Percentiles rank a stretch among this genome's conserved stretches.
These are phyloP conservation scores for Nakazawaea holstii DNA, from an alignment of 805 yeast species.

Conservation along the genomic window DNA sequence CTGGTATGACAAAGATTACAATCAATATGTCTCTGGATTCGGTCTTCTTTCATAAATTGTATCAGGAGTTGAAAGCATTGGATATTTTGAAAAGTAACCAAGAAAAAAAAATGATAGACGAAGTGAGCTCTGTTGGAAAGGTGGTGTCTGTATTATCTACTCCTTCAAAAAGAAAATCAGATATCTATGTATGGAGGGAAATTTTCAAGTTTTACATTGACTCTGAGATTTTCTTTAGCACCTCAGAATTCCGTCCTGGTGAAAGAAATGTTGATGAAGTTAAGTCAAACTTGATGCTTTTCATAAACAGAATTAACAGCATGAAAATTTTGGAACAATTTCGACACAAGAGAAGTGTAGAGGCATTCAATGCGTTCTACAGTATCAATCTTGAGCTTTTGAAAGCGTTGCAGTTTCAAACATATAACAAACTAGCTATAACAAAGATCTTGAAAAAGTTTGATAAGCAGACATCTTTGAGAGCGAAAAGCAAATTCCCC, in stretches of 20 bases:
- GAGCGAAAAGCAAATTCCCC: conserved; percentile 42
- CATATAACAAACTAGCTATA: conserved; percentile 58
- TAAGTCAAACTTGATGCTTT: conserved; percentile 35
- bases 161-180: conserved; percentile 40
- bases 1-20: conserved; percentile 12
- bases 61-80: conserved; percentile 46
- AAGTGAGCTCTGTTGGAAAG: conserved; percentile 37
- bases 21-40: conserved; percentile 49
- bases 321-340: conserved; percentile 34
- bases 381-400: conserved; percentile 49
- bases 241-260: conserved; percentile 40
- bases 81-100: conserved; percentile 37
- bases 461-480: conserved; percentile 63
- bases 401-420: conserved; percentile 53
- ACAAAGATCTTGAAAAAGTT: conserved; percentile 69
- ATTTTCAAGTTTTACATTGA: conserved; percentile 62
- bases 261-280: conserved; percentile 42
- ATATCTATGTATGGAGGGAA: conserved; percentile 66
- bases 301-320: conserved; percentile 33
- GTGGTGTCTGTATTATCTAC: conserved; percentile 32
- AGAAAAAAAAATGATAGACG: conserved; percentile 34
- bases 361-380: conserved; percentile 45
- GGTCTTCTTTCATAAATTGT: conserved; percentile 53
- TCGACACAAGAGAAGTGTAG: conserved; percentile 37
- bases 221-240: conserved; percentile 56